Base-by-base conservation (phyloP, 2,329 filamentous ascomycete genomes). In the Nigrograna mackinnonii region DNA sequence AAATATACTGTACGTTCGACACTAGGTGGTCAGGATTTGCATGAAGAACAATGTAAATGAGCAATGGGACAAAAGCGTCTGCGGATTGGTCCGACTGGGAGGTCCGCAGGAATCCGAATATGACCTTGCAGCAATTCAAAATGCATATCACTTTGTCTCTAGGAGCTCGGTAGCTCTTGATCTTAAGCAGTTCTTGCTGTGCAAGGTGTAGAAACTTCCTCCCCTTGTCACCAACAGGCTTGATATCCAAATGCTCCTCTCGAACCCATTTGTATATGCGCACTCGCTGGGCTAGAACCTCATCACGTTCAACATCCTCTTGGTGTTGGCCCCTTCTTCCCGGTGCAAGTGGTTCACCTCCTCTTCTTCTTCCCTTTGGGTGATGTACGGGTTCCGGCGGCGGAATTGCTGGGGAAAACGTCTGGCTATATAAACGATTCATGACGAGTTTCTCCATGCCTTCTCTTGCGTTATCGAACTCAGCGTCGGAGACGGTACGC, bases 391-490 rank as follows among this genome's bases (percentile, higher is more conserved):
- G 85, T 47, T 90, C 87, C 3, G 90, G 86, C 1, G 89, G 79
- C 3, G 90, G 83, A 50, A 99, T 99, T 12, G 89, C 89, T 0
- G 94, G 94, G 0, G 92, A 96, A 66, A 99, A 99, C 0, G 94
- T 97, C 68, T 99, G 94, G 1, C 85, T 84, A 68, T 99, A 99
- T 4, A 99, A 74, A 43, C 95, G 79, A 66, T 99, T 99, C 95
- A 99, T 99, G 54, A 99, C 95, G 4, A 99, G 79, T 68, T 99
- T 99, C 74, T 99, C 94, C 94, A 99, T 99, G 22, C 94, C 94
- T 72, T 99, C 94, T 55, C 91, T 85, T 12, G 94, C 94, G 68
- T 99, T 99, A 69, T 99, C 94, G 58, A 99, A 99, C 62, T 99
- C 94, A 26, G 89, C 89, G 66, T 99, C 94, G 0, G 91, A 95